These are phyloP conservation scores for Kondoa malvinella DNA, from an alignment of 768 basidiomycete genomes.

Conservation along the genomic window DNA sequence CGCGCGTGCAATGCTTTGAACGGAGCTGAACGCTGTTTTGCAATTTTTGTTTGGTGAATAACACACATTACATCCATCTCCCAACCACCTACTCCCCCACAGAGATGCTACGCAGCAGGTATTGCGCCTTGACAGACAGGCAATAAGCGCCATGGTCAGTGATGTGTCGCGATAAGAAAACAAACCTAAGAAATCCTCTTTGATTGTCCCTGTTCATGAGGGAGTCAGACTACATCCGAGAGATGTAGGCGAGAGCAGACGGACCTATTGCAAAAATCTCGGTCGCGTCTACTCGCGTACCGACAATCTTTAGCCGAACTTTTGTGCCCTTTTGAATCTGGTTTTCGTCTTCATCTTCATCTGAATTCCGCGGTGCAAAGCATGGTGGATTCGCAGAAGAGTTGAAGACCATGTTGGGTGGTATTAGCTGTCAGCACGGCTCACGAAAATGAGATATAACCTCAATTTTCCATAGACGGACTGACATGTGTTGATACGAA, in stretches of 20 bases:
- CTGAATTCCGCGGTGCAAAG: slow-evolving; percentile 37
- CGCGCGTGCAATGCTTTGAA: too few relatives aligned
- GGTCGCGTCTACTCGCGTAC: slow-evolving; percentile 89
- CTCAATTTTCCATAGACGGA: slow-evolving; percentile 15
- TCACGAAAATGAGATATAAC: slow-evolving; percentile 25
- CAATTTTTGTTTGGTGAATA: too few relatives aligned
- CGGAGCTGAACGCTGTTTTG: too few relatives aligned
- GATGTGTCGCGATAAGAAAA: too few relatives aligned
- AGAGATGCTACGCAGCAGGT: too few relatives aligned
- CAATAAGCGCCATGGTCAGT: too few relatives aligned
- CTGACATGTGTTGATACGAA: slow-evolving; percentile 90
- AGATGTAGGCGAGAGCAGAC: slow-evolving; percentile 33
- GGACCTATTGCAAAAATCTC: slow-evolving; percentile 51
- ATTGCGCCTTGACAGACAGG: too few relatives aligned
- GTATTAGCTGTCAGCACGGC: slow-evolving; percentile 49
- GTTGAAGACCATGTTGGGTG: slow-evolving; percentile 84
- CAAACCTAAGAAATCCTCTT: slow-evolving; percentile 80
- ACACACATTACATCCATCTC: too few relatives aligned
- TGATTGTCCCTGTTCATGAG: slow-evolving; percentile 36
- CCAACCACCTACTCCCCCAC: too few relatives aligned
- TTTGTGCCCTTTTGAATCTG: slow-evolving; percentile 86
- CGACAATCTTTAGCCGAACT: slow-evolving; percentile 91
- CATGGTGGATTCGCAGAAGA: slow-evolving; percentile 94
- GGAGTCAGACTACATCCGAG: slow-evolving; percentile 29
- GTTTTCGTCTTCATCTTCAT: slow-evolving; percentile 32